Conservation (phyloP, 1,284 basidiomycete species). For the Ganoderma lingzhi region DNA sequence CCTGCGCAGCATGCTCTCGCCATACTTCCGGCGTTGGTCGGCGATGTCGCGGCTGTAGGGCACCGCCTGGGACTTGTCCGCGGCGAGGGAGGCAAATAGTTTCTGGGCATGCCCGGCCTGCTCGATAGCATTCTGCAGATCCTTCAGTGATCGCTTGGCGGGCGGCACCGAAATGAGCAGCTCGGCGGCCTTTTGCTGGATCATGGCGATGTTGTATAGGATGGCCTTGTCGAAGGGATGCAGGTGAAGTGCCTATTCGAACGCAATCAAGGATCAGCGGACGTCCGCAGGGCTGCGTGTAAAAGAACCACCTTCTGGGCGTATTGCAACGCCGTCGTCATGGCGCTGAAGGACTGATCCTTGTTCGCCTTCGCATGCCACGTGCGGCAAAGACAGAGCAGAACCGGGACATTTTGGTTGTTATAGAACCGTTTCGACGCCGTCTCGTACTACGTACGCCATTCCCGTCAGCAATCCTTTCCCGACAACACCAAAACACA, state of each 20-base stretch:
- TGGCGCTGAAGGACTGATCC: slow-evolving; percentile 81
- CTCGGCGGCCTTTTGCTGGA: slow-evolving; percentile 93
- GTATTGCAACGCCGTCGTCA: slow-evolving; percentile 83
- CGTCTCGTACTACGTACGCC: slow-evolving; percentile 83
- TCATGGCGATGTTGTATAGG: slow-evolving; percentile 95
- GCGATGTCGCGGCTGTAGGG: slow-evolving; percentile 89
- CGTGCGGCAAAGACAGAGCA: slow-evolving; percentile 87
- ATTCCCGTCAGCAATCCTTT: slow-evolving; percentile 2
- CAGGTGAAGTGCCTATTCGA: slow-evolving; percentile 75
- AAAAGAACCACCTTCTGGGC: slow-evolving; percentile 69
- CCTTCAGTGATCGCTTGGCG: slow-evolving; percentile 80
- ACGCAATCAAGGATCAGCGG: slow-evolving; percentile 1
- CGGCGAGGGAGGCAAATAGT: slow-evolving; percentile 83
- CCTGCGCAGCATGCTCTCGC: slow-evolving; percentile 82
- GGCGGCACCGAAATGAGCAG: slow-evolving; percentile 80
- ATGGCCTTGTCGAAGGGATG: slow-evolving; percentile 89
- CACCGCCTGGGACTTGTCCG: slow-evolving; percentile 73
- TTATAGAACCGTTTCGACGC: slow-evolving; percentile 80
- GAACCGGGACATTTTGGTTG: slow-evolving; percentile 73
- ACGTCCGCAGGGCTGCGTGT: not conserved
- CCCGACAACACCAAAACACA: not conserved
- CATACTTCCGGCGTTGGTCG: slow-evolving; percentile 88
- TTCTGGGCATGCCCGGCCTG: slow-evolving; percentile 91
- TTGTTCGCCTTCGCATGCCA: slow-evolving; percentile 94
- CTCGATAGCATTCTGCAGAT: slow-evolving; percentile 80